These are phyloP conservation scores for Pterula multifida DNA, from an alignment of 1,284 basidiomycete genomes.

Conservation along the genomic window DNA sequence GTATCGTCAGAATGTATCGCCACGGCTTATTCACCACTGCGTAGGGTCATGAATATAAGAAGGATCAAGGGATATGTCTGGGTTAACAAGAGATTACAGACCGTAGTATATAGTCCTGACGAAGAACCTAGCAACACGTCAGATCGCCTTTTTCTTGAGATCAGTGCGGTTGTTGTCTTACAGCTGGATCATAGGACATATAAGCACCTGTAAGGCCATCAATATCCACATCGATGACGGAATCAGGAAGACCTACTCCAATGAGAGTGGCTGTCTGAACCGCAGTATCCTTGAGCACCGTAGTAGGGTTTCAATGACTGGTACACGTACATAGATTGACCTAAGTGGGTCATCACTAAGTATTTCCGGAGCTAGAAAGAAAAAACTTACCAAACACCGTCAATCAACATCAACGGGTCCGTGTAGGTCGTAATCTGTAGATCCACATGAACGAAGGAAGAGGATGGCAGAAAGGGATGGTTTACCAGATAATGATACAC, in stretches of 20 bases:
- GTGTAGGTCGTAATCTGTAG: not conserved
- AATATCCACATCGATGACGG: not conserved
- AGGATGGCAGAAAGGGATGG: too few relatives aligned
- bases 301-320: not conserved
- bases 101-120: not conserved
- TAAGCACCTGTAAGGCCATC: not conserved
- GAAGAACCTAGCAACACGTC: not conserved
- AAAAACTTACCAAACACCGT: not conserved
- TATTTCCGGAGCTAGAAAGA: not conserved
- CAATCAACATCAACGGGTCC: not conserved
- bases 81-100: not conserved
- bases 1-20: not conserved
- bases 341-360: not conserved
- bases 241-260: not conserved
- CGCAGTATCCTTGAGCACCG: not conserved
- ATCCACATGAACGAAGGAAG: not conserved
- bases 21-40: not conserved
- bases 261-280: not conserved
- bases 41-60: not conserved
- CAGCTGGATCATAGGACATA: not conserved
- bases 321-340: not conserved
- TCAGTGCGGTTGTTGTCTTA: not conserved
- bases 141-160: not conserved
- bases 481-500: not conserved
- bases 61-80: too few relatives aligned